Evolutionary conservation across 1,139 yeast genomes (phyloP).

Genomic region (Diutina mesorugosa): DNA sequence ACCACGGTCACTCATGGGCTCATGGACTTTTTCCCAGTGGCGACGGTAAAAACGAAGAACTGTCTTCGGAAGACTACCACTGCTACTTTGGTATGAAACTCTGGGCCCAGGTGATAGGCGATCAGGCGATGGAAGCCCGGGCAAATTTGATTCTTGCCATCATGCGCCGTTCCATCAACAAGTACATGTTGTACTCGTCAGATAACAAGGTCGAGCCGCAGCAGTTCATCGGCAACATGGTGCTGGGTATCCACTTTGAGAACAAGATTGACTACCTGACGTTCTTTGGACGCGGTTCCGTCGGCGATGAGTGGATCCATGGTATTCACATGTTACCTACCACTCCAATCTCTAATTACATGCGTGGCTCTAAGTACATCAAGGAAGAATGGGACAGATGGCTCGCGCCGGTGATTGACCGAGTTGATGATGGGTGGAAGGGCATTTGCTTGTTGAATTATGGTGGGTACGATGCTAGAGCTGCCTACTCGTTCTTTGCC

Average conservation of each 20-base stretch:
- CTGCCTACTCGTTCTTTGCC: conserved; percentile 27
- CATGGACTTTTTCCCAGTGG: conserved; percentile 32
- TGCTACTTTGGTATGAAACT: conserved; percentile 31
- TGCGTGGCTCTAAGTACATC: conserved; percentile 22
- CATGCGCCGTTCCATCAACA: conserved; percentile 27
- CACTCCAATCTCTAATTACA: conserved; percentile 29
- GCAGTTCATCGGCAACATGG: conserved; percentile 25
- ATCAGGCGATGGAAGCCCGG: conserved; percentile 22
- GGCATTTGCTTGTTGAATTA: conserved; percentile 28
- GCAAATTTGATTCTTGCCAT: conserved; percentile 30
- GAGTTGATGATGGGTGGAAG: conserved; percentile 33
- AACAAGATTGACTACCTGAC: conserved; percentile 33
- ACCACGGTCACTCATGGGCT: conserved; percentile 35
- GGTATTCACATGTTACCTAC: conserved; percentile 37
- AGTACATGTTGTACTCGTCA: conserved; percentile 29
- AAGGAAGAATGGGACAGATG: conserved; percentile 32
- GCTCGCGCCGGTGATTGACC: conserved; percentile 17
- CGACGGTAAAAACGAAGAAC: conserved; percentile 36
- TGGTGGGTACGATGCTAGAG: conserved; percentile 23
- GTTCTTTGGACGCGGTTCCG: conserved; percentile 30
- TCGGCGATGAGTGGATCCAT: conserved; percentile 33
- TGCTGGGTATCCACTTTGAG: conserved; percentile 33
- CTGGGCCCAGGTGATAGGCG: conserved; percentile 21
- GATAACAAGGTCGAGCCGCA: conserved; percentile 27
- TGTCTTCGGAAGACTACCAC: conserved; percentile 33